Percentiles rank a stretch among this genome's conserved stretches.
These are phyloP conservation scores for Yamadazyma endophytica DNA, from an alignment of 805 yeast genomes.

Conservation along the genomic window DNA sequence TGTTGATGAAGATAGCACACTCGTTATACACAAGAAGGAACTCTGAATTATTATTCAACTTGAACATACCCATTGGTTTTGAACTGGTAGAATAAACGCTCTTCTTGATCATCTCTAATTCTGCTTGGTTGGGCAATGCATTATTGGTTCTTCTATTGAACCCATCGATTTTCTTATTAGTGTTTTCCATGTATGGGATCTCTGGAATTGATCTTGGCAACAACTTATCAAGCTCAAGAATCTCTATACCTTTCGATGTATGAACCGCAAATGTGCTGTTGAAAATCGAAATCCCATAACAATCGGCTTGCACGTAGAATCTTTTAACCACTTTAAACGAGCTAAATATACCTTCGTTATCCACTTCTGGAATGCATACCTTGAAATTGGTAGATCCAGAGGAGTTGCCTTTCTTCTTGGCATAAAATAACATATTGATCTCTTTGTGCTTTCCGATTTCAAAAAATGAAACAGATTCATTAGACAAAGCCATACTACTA, in stretches of 20 bases:
- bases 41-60: slow-evolving; percentile 48
- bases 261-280: slow-evolving; percentile 65
- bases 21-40: slow-evolving; percentile 66
- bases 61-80: slow-evolving; percentile 61
- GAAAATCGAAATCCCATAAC: slow-evolving; percentile 58
- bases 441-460: slow-evolving; percentile 66
- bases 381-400: slow-evolving; percentile 48
- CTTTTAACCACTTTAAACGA: slow-evolving; percentile 36
- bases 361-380: slow-evolving; percentile 55
- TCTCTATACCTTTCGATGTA: slow-evolving; percentile 63
- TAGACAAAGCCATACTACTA: slow-evolving; percentile 46
- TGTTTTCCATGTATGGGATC: slow-evolving; percentile 23
- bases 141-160: slow-evolving; percentile 17
- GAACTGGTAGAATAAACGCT: slow-evolving; percentile 35
- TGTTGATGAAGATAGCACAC: slow-evolving; percentile 63
- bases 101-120: slow-evolving; percentile 37
- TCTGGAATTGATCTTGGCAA: slow-evolving; percentile 59
- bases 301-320: slow-evolving; percentile 52
- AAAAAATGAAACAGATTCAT: slow-evolving; percentile 53
- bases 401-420: slow-evolving; percentile 46
- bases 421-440: slow-evolving; percentile 52
- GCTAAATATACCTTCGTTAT: slow-evolving; percentile 45
- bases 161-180: slow-evolving; percentile 23
- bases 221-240: slow-evolving; percentile 54
- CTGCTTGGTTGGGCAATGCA: slow-evolving; percentile 7